These are phyloP conservation scores for Mollisiaceae sp. DNA, from an alignment of 2,329 filamentous ascomycete genomes.

Conservation along the genomic window DNA sequence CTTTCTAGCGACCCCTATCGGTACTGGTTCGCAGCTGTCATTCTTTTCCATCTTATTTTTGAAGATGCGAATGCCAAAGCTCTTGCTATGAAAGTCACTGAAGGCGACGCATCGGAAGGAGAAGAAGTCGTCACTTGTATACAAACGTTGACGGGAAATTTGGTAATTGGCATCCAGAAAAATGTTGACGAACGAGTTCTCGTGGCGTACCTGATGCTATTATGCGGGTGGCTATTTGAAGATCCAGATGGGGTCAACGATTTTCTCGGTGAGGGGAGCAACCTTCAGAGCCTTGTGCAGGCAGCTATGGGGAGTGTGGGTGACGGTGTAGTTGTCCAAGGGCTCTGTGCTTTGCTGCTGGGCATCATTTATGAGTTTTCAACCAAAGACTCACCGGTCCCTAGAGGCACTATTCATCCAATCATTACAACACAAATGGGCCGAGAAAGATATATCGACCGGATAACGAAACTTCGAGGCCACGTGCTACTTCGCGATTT, in stretches of 20 bases:
- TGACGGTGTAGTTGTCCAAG: slow-evolving; percentile 73
- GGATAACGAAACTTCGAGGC: slow-evolving; percentile 76
- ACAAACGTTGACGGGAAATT: slow-evolving; percentile 83
- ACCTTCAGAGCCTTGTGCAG: slow-evolving; percentile 84
- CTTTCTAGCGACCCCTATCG: slow-evolving; percentile 81
- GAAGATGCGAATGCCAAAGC: slow-evolving; percentile 81
- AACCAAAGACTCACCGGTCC: slow-evolving; percentile 92
- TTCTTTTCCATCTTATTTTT: slow-evolving; percentile 84
- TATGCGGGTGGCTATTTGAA: slow-evolving; percentile 90
- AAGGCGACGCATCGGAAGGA: slow-evolving; percentile 85
- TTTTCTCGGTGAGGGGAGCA: slow-evolving; percentile 89
- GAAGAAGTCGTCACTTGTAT: slow-evolving; percentile 96
- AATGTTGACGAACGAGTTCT: slow-evolving; percentile 79
- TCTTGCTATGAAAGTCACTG: slow-evolving; percentile 79
- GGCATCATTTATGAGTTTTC: slow-evolving; percentile 96
- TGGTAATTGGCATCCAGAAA: slow-evolving; percentile 79
- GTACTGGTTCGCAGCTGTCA: slow-evolving; percentile 85
- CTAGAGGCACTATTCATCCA: slow-evolving; percentile 78
- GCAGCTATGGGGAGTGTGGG: slow-evolving; percentile 63
- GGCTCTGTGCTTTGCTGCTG: slow-evolving; percentile 81
- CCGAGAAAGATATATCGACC: slow-evolving; percentile 85
- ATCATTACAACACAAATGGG: slow-evolving; percentile 79
- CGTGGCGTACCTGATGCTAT: slow-evolving; percentile 86
- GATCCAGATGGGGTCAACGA: slow-evolving; percentile 91
- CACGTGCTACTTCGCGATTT: slow-evolving; percentile 85